Percentiles rank a stretch among this genome's conserved stretches.
phyloP scores from a whole-genome alignment of 805 yeast genomes.

The Danielia reshetovae region DNA sequence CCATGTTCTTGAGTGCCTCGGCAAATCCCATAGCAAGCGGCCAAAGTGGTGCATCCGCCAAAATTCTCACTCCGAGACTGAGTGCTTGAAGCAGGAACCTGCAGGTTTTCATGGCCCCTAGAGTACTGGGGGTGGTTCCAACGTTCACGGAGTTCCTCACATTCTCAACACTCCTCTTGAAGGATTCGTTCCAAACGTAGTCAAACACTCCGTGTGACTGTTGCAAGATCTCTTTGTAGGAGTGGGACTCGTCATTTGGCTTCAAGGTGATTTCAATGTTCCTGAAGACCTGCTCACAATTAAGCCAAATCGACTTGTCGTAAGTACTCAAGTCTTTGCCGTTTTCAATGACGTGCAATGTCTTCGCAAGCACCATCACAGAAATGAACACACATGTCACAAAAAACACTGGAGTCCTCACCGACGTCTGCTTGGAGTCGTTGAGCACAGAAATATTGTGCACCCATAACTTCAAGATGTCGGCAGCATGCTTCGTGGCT shows the following conservation, averaged over 20 bases:
- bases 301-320: constrained; percentile 60
- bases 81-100: constrained; percentile 52
- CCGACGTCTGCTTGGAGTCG: constrained; percentile 63
- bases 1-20: constrained; percentile 67
- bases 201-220: constrained; percentile 61
- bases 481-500: constrained; percentile 53
- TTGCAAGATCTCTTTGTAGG: constrained; percentile 54
- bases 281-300: constrained; percentile 55
- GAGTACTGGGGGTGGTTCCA: constrained; percentile 23
- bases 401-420: constrained; percentile 73
- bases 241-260: constrained; percentile 47
- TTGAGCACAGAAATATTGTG: constrained; percentile 62
- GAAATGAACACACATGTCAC: constrained; percentile 67
- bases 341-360: constrained; percentile 51
- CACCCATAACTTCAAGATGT: constrained; percentile 65
- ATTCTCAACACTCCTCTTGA: constrained; percentile 10
- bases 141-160: constrained; percentile 1
- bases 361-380: constrained; percentile 59
- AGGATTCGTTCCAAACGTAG: constrained; percentile 11
- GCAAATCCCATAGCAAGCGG: constrained; percentile 77
- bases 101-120: constrained; percentile 42
- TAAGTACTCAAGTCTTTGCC: constrained; percentile 30
- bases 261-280: constrained; percentile 57
- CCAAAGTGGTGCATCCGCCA: constrained; percentile 87
- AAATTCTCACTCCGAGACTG: constrained; percentile 67